Conservation (phyloP, 2,329 filamentous ascomycete genomes). For the Annulohypoxylon truncatum region DNA sequence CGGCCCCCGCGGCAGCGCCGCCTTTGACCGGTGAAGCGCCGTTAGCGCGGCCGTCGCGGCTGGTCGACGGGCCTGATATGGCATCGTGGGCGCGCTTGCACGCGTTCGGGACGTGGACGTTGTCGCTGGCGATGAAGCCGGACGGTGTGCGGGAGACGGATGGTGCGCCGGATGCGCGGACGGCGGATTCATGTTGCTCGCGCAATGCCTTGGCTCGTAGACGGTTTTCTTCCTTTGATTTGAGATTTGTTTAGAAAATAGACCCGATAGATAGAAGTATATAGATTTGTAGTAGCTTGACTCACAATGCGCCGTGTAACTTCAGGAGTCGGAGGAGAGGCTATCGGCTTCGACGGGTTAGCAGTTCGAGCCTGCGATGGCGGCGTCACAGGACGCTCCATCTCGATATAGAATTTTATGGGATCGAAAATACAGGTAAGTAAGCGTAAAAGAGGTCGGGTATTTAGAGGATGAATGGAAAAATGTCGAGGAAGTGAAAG, state of each 20-base stretch:
- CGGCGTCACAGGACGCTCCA: slow-evolving; percentile 63
- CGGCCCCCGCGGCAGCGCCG: slow-evolving; percentile 47
- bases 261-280: neutral
- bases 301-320: slow-evolving; percentile 67
- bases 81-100: slow-evolving; percentile 78
- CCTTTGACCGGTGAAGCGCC: slow-evolving; percentile 48
- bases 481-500: neutral
- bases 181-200: slow-evolving; percentile 75
- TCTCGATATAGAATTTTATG: slow-evolving; percentile 41
- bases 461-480: neutral
- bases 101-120: slow-evolving; percentile 68
- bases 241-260: slow-evolving; percentile 21
- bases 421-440: neutral
- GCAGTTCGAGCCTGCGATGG: slow-evolving; percentile 48
- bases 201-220: slow-evolving; percentile 89
- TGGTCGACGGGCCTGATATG: slow-evolving; percentile 70
- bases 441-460: neutral
- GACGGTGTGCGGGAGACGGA: slow-evolving; percentile 65
- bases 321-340: slow-evolving; percentile 65
- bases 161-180: slow-evolving; percentile 59
- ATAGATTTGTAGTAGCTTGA: slow-evolving; percentile 6
- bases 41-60: slow-evolving; percentile 73
- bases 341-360: slow-evolving; percentile 46
- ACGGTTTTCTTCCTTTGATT: slow-evolving; percentile 83
- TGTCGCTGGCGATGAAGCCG: slow-evolving; percentile 76